Base-by-base conservation (phyloP, 345 rosid species). In the Trapa bicornis region DNA sequence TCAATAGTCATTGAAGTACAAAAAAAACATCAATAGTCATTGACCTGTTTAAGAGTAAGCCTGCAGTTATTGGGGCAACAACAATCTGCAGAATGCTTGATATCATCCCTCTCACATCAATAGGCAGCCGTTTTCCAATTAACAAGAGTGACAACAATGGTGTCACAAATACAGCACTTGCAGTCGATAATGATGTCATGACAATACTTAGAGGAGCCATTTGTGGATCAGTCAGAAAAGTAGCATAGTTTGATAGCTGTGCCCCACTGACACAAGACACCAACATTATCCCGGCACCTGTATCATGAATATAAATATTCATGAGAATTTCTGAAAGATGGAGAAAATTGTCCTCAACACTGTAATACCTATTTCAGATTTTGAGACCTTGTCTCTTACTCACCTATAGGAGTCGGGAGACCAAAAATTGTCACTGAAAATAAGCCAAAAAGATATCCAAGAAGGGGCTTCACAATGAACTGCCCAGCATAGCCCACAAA, bases 251-350 rank as follows among this genome's bases (percentile, higher is more conserved):
- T 62, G 98, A 90, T 64, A 93, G 81, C 85, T 93, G 98, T 58
- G 98, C 97, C 38, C 98, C 97, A 57, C 98, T 90, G 33, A 93
- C 98, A 72, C 98, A 93, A 36, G 98, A 90, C 50, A 83, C 94
- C 85, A 93, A 76, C 98, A 88, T 92, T 73, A 92, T 84, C 74
- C 98, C 97, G 0, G 94, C 97, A 73, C 96, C 96, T 88, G 77
- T 69, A 37, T 63, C 72, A 72, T 37, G 43, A 36, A 73, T 65
- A 37, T 17, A 63, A 70, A 68, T 58, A 64, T 60, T 33, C n/a
- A 37, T 33, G 2, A 58, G 16, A 57, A 58, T 5, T 58, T 8
- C 10, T n/a, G 11, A 2, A 58, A 50, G 61, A 41, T 41, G 43
- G 60, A 70, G 2, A 11, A 39, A n/a, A 52, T 45, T 48, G 12